A percentile compares a stretch with the other conserved stretches of the same genome.
These are phyloP conservation scores for Exophiala sp. DNA, from an alignment of 2,329 filamentous ascomycete species.

Conservation along the genomic window DNA sequence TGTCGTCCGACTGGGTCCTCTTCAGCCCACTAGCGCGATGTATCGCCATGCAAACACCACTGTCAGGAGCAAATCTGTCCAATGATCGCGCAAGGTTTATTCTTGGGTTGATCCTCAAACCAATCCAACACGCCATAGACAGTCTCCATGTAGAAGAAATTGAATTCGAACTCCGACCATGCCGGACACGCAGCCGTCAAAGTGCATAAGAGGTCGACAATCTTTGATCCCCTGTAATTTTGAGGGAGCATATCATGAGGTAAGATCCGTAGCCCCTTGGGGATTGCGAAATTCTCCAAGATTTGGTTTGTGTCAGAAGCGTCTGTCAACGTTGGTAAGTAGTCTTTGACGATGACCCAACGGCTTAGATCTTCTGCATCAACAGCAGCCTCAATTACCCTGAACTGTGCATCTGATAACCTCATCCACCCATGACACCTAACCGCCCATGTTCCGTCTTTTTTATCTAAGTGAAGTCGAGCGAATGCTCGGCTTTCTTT, in stretches of 20 bases:
- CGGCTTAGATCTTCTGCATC: conserved; percentile 6
- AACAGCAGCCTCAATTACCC: neutral
- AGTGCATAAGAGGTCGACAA: conserved; percentile 13
- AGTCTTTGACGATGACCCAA: conserved; percentile 14
- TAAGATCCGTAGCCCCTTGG: neutral
- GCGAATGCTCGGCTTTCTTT: conserved; percentile 11
- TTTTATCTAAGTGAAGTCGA: conserved; percentile 6
- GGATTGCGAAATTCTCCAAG: conserved; percentile 3
- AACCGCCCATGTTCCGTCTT: conserved; percentile 8
- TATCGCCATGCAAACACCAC: too few relatives aligned
- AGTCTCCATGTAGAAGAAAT: neutral
- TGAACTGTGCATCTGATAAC: conserved; percentile 9
- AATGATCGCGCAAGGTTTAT: too few relatives aligned
- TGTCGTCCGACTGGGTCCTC: too few relatives aligned
- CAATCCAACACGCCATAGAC: conserved; percentile 3
- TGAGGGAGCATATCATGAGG: conserved; percentile 2
- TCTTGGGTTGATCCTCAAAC: too few relatives aligned
- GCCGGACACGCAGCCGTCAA: conserved; percentile 10
- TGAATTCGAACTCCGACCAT: conserved; percentile 4
- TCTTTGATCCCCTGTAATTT: conserved; percentile 16
- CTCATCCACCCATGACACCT: conserved; percentile 13
- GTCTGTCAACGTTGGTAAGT: conserved; percentile 1
- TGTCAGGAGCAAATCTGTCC: too few relatives aligned
- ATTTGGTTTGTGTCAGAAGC: neutral
- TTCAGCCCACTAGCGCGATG: too few relatives aligned